A percentile compares a stretch with the other conserved stretches of the same genome.
Conservation (phyloP, 1,139 yeast species). For the Casaregolazyma lundiana region DNA sequence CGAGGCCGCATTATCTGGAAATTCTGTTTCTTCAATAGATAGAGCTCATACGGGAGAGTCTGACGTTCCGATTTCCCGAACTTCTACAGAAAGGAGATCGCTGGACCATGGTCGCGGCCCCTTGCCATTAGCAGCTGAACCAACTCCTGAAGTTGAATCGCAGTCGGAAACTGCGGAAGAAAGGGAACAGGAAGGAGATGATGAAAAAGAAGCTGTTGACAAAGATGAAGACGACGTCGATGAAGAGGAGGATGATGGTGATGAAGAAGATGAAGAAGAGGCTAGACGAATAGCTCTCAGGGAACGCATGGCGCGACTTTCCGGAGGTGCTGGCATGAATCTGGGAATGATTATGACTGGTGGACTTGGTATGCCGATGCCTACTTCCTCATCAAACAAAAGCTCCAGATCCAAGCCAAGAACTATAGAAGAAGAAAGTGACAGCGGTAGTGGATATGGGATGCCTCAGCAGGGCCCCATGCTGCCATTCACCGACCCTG, state of each 20-base stretch:
- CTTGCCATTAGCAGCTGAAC: slow-evolving; percentile 10
- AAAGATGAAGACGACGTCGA: slow-evolving; percentile 24
- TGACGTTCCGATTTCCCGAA: not conserved
- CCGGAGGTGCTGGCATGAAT: slow-evolving; percentile 72
- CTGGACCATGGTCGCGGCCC: slow-evolving; percentile 13
- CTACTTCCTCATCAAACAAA: slow-evolving; percentile 30
- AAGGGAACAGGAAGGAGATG: slow-evolving; percentile 15
- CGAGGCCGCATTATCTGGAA: slow-evolving; percentile 18
- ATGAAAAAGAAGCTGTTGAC: slow-evolving; percentile 17
- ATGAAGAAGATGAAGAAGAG: slow-evolving; percentile 62
- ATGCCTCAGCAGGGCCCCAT: slow-evolving; percentile 40
- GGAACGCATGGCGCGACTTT: slow-evolving; percentile 92
- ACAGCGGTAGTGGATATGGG: slow-evolving; percentile 20
- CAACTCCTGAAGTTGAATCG: slow-evolving; percentile 16
- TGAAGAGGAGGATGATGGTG: slow-evolving; percentile 31
- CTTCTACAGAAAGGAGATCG: slow-evolving; percentile 2
- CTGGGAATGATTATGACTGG: slow-evolving; percentile 41
- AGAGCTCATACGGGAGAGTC: slow-evolving; percentile 16
- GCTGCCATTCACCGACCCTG: slow-evolving; percentile 45
- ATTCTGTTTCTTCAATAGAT: slow-evolving; percentile 14
- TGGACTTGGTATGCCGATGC: slow-evolving; percentile 29
- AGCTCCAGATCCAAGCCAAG: slow-evolving; percentile 18
- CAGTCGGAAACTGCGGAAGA: slow-evolving; percentile 14
- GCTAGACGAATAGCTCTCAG: slow-evolving; percentile 72
- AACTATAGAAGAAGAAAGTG: slow-evolving; percentile 27